phyloP scores from a whole-genome alignment of 352 stramenopile species.

The Phytophthora tentaculata region DNA sequence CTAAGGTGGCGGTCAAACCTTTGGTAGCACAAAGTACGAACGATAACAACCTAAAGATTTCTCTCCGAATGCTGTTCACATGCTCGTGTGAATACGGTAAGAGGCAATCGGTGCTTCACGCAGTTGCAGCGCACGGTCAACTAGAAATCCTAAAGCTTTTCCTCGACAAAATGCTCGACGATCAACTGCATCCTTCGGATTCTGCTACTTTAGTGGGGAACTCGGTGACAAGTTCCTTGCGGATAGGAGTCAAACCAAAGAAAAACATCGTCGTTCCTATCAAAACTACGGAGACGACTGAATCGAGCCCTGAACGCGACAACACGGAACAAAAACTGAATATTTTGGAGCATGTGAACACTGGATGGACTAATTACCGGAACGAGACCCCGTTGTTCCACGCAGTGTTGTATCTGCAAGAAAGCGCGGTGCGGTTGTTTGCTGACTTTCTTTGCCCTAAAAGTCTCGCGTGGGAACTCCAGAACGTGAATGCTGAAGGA shows the following conservation, averaged over 20 bases:
- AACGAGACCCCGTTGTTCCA: slow-evolving; percentile 76
- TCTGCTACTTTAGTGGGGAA: slow-evolving; percentile 7
- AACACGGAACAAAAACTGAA: slow-evolving; percentile 30
- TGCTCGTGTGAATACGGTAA: slow-evolving; percentile 75
- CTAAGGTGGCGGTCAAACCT: slow-evolving; percentile 10
- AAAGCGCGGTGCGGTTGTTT: slow-evolving; percentile 50
- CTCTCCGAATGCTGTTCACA: slow-evolving; percentile 50
- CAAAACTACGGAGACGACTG: slow-evolving; percentile 6
- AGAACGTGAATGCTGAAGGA: slow-evolving; percentile 77
- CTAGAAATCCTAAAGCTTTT: slow-evolving; percentile 58
- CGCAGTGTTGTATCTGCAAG: slow-evolving; percentile 58
- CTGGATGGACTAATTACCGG: slow-evolving; percentile 74
- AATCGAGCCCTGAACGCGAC: neutral
- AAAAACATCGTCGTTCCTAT: slow-evolving; percentile 35
- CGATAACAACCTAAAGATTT: slow-evolving; percentile 21
- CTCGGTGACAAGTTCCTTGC: slow-evolving; percentile 19
- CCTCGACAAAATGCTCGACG: slow-evolving; percentile 51
- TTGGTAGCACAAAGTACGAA: slow-evolving; percentile 11
- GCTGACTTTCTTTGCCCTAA: slow-evolving; percentile 37
- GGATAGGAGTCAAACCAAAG: slow-evolving; percentile 21
- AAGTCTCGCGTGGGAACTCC: slow-evolving; percentile 59
- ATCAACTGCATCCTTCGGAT: slow-evolving; percentile 43
- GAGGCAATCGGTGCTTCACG: slow-evolving; percentile 70
- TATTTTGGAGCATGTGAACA: slow-evolving; percentile 23
- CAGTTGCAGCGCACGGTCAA: slow-evolving; percentile 58